Evolutionary conservation across 768 basidiomycete species (phyloP).

Genomic region (Boletus vermiculosoides): DNA sequence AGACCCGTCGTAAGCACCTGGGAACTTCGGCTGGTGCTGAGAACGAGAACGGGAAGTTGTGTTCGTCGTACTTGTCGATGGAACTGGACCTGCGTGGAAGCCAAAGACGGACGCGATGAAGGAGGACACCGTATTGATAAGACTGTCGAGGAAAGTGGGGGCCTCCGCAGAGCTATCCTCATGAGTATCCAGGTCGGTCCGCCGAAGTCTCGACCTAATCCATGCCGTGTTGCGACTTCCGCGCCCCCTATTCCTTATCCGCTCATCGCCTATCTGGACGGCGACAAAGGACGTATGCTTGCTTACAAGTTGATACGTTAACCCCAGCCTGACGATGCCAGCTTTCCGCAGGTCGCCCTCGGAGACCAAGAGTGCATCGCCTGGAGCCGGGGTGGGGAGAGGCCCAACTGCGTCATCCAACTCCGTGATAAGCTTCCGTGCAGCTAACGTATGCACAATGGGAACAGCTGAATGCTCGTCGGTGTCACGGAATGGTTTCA

Average conservation of each 20-base stretch:
- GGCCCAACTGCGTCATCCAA: constrained; percentile 38
- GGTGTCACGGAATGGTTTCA: constrained; percentile 26
- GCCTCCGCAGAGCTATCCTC: background rate
- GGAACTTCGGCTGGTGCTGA: constrained; percentile 7
- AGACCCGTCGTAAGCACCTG: constrained; percentile 21
- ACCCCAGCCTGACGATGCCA: constrained; percentile 49
- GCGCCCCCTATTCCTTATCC: constrained; percentile 5
- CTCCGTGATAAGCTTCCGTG: constrained; percentile 53
- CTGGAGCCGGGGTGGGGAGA: constrained; percentile 31
- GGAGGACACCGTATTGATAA: constrained; percentile 20
- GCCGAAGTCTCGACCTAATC: constrained; percentile 20
- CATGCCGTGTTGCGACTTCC: constrained; percentile 2
- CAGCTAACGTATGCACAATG: constrained; percentile 54
- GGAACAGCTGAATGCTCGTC: constrained; percentile 18
- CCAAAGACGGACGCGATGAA: constrained; percentile 18
- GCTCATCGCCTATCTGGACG: constrained; percentile 38
- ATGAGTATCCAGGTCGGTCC: background rate
- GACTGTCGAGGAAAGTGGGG: constrained; percentile 16
- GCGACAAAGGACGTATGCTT: constrained; percentile 57
- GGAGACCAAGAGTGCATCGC: constrained; percentile 24
- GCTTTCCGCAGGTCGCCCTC: constrained; percentile 41
- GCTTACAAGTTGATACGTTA: constrained; percentile 52
- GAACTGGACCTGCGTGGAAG: constrained; percentile 3
- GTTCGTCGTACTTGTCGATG: background rate
- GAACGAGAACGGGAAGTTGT: background rate